phyloP scores from a whole-genome alignment of 2,329 filamentous ascomycete genomes.

The Bertia moriformis region DNA sequence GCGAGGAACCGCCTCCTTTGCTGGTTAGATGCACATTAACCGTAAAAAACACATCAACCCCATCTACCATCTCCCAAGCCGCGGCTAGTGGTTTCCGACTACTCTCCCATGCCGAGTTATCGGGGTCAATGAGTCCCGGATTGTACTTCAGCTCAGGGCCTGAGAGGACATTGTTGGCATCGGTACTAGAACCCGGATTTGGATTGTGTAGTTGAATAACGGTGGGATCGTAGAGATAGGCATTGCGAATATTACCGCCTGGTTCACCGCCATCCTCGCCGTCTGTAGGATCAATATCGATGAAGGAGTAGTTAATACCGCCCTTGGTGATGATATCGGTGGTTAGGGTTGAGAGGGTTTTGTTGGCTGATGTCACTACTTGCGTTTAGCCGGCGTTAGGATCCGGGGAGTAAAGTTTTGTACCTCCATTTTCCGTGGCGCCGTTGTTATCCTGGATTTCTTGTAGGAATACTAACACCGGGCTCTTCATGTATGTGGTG shows the following conservation, averaged over 20 bases:
- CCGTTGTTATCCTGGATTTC: constrained; percentile 59
- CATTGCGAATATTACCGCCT: constrained; percentile 58
- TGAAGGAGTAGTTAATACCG: constrained; percentile 38
- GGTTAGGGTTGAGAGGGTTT: constrained; percentile 40
- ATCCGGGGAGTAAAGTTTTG: constrained; percentile 10
- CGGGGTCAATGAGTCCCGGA: constrained; percentile 52
- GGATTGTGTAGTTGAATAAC: constrained; percentile 42
- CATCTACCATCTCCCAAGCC: constrained; percentile 43
- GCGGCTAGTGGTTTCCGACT: constrained; percentile 57
- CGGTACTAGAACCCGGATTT: constrained; percentile 35
- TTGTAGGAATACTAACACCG: constrained; percentile 54
- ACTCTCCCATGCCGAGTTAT: constrained; percentile 39
- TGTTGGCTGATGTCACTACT: constrained; percentile 32
- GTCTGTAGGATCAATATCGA: constrained; percentile 42
- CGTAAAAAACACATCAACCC: constrained; percentile 44
- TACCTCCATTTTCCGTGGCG: constrained; percentile 39
- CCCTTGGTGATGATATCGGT: constrained; percentile 33
- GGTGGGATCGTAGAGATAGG: constrained; percentile 53
- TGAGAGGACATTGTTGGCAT: constrained; percentile 40
- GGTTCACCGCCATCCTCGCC: constrained; percentile 50
- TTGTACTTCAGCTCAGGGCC: constrained; percentile 50
- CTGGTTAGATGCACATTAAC: constrained; percentile 56
- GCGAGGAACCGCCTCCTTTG: constrained; percentile 49
- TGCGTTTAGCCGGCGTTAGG: background rate
- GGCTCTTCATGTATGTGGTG: constrained; percentile 44